These are phyloP conservation scores for Rhododendron vialii DNA, from an alignment of 148 eudicot genomes.

Conservation along the genomic window DNA sequence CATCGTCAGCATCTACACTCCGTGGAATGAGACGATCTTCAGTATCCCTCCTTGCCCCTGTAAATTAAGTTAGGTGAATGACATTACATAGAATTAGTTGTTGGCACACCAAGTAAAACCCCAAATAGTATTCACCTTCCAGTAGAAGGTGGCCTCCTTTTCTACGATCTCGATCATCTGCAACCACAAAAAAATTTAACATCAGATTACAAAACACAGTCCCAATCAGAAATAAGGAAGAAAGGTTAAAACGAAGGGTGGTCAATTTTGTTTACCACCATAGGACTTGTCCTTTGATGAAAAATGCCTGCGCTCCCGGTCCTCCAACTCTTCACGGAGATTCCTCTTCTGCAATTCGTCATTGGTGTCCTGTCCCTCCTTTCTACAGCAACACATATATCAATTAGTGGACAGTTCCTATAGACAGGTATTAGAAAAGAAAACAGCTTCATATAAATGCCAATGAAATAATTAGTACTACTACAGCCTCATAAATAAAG, in stretches of 20 bases:
- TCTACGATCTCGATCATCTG: slow-evolving; percentile 89
- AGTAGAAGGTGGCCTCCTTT: slow-evolving; percentile 71
- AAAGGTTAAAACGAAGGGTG: background rate
- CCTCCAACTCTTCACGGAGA: slow-evolving; percentile 81
- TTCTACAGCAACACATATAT: slow-evolving; percentile 33
- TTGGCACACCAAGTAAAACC: background rate
- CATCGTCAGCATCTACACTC: slow-evolving; percentile 87
- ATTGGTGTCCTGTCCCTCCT: slow-evolving; percentile 85
- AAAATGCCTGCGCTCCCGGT: slow-evolving; percentile 84
- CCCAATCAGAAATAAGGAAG: background rate
- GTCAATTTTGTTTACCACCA: slow-evolving; percentile 25
- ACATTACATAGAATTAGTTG: background rate
- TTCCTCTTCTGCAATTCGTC: slow-evolving; percentile 80
- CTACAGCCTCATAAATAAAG: background rate
- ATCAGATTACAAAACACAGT: background rate
- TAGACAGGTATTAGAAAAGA: background rate
- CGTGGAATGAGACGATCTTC: slow-evolving; percentile 73
- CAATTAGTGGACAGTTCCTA: background rate
- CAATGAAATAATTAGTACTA: background rate
- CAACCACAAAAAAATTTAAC: slow-evolving; percentile 16
- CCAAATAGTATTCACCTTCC: slow-evolving; percentile 53
- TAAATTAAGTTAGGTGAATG: background rate
- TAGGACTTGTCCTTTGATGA: slow-evolving; percentile 66
- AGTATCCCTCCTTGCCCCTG: slow-evolving; percentile 73
- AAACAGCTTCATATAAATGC: background rate